Conservation (phyloP, 1,139 yeast genomes). For the Saccharomyces hybrid region DNA sequence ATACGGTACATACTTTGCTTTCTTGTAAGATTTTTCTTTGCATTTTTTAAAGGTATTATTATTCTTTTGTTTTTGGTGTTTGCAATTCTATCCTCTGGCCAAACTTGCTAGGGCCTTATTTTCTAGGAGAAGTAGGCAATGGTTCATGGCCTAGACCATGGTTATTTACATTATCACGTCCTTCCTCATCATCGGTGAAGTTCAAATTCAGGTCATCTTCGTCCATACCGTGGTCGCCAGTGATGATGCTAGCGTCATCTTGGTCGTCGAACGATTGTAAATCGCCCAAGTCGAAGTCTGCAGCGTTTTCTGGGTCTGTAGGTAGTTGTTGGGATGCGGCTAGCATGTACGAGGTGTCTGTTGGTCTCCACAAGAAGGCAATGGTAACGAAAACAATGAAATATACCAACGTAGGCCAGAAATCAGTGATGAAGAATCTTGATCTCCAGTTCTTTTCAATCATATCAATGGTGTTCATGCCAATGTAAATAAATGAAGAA, state of each 20-base stretch:
- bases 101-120: not conserved
- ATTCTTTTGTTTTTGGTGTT: not conserved
- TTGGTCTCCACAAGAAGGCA: slow-evolving; percentile 95
- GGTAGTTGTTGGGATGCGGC: slow-evolving; percentile 93
- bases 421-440: slow-evolving; percentile 79
- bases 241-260: slow-evolving; percentile 14
- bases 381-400: slow-evolving; percentile 75
- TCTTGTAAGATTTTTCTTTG: not conserved
- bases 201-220: slow-evolving; percentile 11
- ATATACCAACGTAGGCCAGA: slow-evolving; percentile 91
- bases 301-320: slow-evolving; percentile 66
- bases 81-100: not conserved
- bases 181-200: slow-evolving; percentile 7
- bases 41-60: not conserved
- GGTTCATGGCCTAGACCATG: not conserved
- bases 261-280: slow-evolving; percentile 42
- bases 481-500: slow-evolving; percentile 62
- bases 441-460: slow-evolving; percentile 90
- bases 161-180: slow-evolving; percentile 2
- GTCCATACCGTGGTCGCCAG: slow-evolving; percentile 17
- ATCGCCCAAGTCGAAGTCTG: slow-evolving; percentile 72
- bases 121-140: not conserved
- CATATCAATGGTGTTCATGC: slow-evolving; percentile 67
- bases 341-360: slow-evolving; percentile 87
- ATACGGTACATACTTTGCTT: not conserved